Evolutionary conservation across 768 basidiomycete genomes (phyloP).

Genomic region (Lentinula guzmanii): DNA sequence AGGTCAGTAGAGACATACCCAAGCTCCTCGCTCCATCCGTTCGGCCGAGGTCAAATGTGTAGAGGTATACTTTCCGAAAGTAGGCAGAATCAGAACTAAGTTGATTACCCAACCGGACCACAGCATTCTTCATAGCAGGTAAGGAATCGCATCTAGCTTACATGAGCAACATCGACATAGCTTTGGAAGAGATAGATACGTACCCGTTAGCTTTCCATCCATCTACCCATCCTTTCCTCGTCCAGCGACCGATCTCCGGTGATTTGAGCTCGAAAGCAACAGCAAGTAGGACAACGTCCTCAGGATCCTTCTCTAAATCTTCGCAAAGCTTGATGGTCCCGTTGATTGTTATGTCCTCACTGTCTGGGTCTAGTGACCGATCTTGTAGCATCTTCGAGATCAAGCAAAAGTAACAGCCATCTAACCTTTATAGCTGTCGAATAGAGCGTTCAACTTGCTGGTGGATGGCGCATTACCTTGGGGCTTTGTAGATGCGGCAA

Average conservation of each 20-base stretch:
- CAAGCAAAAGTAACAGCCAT: background rate
- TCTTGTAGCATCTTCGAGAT: too few species aligned
- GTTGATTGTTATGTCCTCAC: conserved; percentile 64
- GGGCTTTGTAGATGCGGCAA: conserved; percentile 18
- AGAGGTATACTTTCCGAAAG: conserved; percentile 74
- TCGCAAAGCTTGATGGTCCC: conserved; percentile 76
- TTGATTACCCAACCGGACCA: conserved; percentile 50
- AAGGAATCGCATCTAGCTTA: conserved; percentile 57
- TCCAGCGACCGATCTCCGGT: conserved; percentile 68
- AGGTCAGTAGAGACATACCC: conserved; percentile 33
- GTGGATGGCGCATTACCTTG: conserved; percentile 32
- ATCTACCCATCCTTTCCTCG: conserved; percentile 64
- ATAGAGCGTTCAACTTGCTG: conserved; percentile 50
- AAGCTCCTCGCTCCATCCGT: conserved; percentile 75
- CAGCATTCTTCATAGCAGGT: conserved; percentile 47
- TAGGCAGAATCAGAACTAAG: conserved; percentile 62
- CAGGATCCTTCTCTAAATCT: conserved; percentile 65
- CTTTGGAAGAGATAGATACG: conserved; percentile 16
- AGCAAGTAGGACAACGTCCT: conserved; percentile 77
- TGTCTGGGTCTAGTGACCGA: conserved; percentile 42
- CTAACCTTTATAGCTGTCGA: conserved; percentile 66
- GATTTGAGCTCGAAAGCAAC: conserved; percentile 80
- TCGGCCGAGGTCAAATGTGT: conserved; percentile 77
- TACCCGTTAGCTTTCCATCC: conserved; percentile 77
- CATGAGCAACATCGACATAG: background rate